Conservation (phyloP, 176 grass and related monocot species). For the Oryza longistaminata region DNA sequence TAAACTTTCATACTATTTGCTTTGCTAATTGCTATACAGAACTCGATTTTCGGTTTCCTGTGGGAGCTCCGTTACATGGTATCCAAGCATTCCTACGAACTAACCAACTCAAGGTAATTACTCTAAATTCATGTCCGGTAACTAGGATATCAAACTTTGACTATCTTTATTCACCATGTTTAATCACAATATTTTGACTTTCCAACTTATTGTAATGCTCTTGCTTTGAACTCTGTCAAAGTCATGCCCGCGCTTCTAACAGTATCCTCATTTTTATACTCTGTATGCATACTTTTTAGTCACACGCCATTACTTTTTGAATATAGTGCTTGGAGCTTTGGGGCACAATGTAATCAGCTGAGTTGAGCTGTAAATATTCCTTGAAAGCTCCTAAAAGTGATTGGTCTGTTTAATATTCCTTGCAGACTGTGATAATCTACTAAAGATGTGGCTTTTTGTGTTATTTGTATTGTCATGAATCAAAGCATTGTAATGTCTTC, state of each 20-base stretch:
- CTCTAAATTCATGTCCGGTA: constrained; percentile 6
- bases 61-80: constrained; percentile 94
- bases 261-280: constrained; percentile 2
- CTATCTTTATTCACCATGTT: background rate
- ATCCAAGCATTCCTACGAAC: constrained; percentile 92
- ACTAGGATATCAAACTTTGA: background rate
- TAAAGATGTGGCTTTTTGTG: background rate
- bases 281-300: constrained; percentile 7
- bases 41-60: constrained; percentile 94
- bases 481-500: background rate
- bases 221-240: constrained; percentile 8
- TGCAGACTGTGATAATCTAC: constrained; percentile 25
- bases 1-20: background rate
- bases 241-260: background rate
- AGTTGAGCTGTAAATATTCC: constrained; percentile 7
- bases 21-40: constrained; percentile 51
- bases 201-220: background rate
- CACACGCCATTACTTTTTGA: background rate
- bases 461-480: background rate
- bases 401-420: background rate
- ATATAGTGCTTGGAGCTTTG: background rate
- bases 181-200: background rate
- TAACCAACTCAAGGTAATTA: constrained; percentile 88
- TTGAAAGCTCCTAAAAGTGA: background rate
- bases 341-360: background rate